These are phyloP conservation scores for Trichoderma afroharzianum DNA, from an alignment of 2,329 filamentous ascomycete species.

Conservation along the genomic window DNA sequence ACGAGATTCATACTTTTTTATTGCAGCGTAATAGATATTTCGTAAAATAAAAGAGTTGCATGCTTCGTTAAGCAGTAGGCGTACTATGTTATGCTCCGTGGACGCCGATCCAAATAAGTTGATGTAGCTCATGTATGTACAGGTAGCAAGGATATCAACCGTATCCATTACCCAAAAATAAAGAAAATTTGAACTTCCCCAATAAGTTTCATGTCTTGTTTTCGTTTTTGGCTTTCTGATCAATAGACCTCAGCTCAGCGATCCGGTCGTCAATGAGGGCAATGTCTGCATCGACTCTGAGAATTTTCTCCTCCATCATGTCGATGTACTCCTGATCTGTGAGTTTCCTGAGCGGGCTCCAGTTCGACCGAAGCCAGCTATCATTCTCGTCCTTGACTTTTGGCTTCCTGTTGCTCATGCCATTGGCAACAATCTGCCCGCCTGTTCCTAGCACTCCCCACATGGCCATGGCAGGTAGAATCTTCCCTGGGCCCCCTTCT, in stretches of 20 bases:
- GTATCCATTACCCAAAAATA: background rate
- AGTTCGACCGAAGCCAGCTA: conserved; percentile 55
- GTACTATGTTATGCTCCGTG: background rate
- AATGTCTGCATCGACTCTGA: conserved; percentile 72
- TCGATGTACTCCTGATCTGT: conserved; percentile 69
- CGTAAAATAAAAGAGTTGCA: background rate
- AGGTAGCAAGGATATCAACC: background rate
- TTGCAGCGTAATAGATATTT: background rate
- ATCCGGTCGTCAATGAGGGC: conserved; percentile 75
- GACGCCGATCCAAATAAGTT: background rate
- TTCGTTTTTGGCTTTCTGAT: background rate
- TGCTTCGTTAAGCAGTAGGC: background rate
- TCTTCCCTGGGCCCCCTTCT: conserved; percentile 50
- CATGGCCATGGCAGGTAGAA: conserved; percentile 49
- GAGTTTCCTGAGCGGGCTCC: conserved; percentile 67
- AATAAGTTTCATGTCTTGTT: background rate
- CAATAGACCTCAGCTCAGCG: conserved; percentile 31
- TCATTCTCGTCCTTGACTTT: conserved; percentile 38
- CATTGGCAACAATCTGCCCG: conserved; percentile 38
- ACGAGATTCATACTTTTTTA: background rate
- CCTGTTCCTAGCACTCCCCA: conserved; percentile 43
- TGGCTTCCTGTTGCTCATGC: conserved; percentile 24
- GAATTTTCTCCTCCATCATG: conserved; percentile 67
- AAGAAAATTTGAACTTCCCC: background rate
- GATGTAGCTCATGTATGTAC: background rate